Conservation (phyloP, 805 yeast genomes). For the Lipomyces yamanashiensis region DNA sequence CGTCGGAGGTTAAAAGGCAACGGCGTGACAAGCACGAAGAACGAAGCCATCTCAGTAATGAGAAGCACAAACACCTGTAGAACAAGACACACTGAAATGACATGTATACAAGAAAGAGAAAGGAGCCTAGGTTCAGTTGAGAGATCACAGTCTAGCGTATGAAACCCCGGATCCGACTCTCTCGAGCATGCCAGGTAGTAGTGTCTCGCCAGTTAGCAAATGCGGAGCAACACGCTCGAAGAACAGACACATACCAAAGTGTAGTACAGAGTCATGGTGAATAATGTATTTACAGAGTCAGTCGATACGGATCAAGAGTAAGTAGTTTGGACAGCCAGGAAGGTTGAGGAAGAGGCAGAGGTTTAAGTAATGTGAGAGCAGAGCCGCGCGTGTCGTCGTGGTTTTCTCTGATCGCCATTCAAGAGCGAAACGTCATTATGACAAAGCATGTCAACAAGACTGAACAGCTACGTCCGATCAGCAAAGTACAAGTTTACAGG, state of each 20-base stretch:
- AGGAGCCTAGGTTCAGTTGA: background rate
- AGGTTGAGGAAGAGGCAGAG: background rate
- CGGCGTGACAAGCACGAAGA: slow-evolving; percentile 82
- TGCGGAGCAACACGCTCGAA: too few species aligned
- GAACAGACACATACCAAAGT: slow-evolving; percentile 45
- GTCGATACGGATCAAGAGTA: background rate
- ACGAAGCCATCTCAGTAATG: slow-evolving; percentile 75
- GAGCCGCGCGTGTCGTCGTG: slow-evolving; percentile 4
- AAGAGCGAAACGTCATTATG: slow-evolving; percentile 7
- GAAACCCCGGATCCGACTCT: background rate
- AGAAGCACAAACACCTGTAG: slow-evolving; percentile 70
- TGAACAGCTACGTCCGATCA: too few species aligned
- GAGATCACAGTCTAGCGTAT: background rate
- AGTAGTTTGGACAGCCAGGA: background rate
- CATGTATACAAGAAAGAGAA: background rate
- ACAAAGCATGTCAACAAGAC: slow-evolving; percentile 2
- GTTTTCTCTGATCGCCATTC: background rate
- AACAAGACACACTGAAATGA: background rate
- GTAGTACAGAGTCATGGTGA: slow-evolving; percentile 52
- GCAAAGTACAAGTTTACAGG: background rate
- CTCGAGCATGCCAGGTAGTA: too few species aligned
- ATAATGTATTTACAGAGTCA: background rate
- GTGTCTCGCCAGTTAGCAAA: too few species aligned
- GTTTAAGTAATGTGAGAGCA: background rate
- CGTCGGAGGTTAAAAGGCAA: slow-evolving; percentile 76